A percentile compares a stretch with the other conserved stretches of the same genome.
Conservation (phyloP, 495 filamentous ascomycete species). For the Penicillium desertorum region DNA sequence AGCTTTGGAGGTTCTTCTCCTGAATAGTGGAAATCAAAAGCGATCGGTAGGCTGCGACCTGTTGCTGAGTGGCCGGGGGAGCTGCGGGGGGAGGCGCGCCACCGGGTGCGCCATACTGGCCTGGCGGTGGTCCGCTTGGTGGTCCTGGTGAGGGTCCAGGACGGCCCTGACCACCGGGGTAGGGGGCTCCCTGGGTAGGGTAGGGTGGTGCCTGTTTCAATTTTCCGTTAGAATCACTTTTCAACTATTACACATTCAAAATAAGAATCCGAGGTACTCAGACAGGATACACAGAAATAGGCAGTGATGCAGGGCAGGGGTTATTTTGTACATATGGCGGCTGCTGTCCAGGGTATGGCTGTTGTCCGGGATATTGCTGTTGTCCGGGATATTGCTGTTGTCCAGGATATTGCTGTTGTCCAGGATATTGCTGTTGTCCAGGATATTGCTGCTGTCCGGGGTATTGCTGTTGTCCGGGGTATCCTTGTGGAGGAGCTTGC, state of each 20-base stretch:
- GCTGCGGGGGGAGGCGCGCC: constrained; percentile 29
- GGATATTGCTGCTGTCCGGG: constrained; percentile 18
- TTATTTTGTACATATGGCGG: constrained; percentile 34
- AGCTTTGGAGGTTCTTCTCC: constrained; percentile 56
- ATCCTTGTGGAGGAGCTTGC: constrained; percentile 4
- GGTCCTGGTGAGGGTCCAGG: constrained; percentile 34
- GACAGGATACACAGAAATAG: constrained; percentile 11
- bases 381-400: constrained; percentile 22
- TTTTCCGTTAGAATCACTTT: constrained; percentile 21
- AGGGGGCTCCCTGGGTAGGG: constrained; percentile 36
- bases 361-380: constrained; percentile 17
- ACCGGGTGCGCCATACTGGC: constrained; percentile 25
- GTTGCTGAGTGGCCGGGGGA: constrained; percentile 44
- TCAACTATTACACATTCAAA: neutral
- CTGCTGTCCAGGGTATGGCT: constrained; percentile 24
- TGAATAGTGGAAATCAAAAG: constrained; percentile 53
- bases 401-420: constrained; percentile 13
- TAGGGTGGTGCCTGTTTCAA: constrained; percentile 27
- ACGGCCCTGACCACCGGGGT: constrained; percentile 33
- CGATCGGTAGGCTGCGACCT: constrained; percentile 53
- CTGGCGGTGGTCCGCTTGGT: constrained; percentile 8
- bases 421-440: constrained; percentile 8
- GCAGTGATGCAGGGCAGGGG: constrained; percentile 9
- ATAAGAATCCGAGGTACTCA: constrained; percentile 11
- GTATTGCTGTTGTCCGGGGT: constrained; percentile 14